Evolutionary conservation across 2,329 filamentous ascomycete species (phyloP), one percentile per base, ranked within the genome.

Genomic region (Cladophialophora exuberans): DNA sequence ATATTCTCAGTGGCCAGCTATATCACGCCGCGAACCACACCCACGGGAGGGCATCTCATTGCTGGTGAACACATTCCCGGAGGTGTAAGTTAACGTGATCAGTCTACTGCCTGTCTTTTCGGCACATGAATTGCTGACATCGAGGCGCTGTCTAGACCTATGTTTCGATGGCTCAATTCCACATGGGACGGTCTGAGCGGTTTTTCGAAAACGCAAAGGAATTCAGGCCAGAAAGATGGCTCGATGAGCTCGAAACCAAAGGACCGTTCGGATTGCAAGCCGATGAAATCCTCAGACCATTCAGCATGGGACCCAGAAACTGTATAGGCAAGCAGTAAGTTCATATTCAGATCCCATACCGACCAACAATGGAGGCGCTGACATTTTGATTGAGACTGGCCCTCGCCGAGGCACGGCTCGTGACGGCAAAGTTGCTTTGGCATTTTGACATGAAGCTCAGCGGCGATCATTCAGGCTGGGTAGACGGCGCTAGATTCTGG

Each of bases 1-100:
- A 45, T 62, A 17, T 54, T 50, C 42, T 57, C 60, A 6, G 31
- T 52, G 10, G 53, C 55, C 5, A 49, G 42, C 18, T 53, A 47
- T 22, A 56, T 48, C 43, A 52, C 45, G 9, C 59, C 59, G 2
- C 43, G 59, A 9, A 33, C 52, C 3, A 80, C 46, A 23, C 56
- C 56, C 5, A 84, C 50, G 76, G 78, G 52, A 18, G 56, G 56
- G 13, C 35, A 54, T 13, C 30, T 56, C 11, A 67, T 75, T 38
- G 66, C 66, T 18, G 66, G 69, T 13, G 46, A 68, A 3, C 30
- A 58, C 20, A 61, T 76, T 3, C 73, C 73, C 1, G 66, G 42
- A 11, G 50, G 42, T 9, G 54, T 58, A 50, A 52, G 58, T 49
- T 10, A 10, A 17, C 1, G 11, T 36, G 18, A 35, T n/a, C 15